A percentile compares a stretch with the other conserved stretches of the same genome.
These are phyloP conservation scores for Actinomucor elegans DNA, from an alignment of 371 early-diverging fungal species.

Conservation along the genomic window DNA sequence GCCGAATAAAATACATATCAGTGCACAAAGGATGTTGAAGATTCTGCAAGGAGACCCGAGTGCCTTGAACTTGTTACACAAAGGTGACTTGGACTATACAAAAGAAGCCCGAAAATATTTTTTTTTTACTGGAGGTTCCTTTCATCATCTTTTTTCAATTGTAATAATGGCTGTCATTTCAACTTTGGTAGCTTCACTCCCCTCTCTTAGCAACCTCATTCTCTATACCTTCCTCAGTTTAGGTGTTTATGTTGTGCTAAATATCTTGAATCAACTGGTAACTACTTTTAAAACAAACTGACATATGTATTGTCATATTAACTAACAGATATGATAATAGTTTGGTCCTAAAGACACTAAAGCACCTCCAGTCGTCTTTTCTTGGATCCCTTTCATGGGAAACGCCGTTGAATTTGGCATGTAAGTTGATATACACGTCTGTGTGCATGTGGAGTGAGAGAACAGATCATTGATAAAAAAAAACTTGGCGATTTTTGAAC, in stretches of 20 bases:
- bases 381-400: conserved; percentile 90
- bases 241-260: conserved; percentile 31
- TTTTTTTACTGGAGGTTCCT: neutral
- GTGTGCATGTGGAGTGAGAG: neutral
- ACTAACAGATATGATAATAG: conserved; percentile 18
- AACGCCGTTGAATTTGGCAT: conserved; percentile 87
- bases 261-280: conserved; percentile 51
- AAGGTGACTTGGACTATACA: conserved; percentile 9
- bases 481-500: neutral
- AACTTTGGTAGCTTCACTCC: conserved; percentile 17
- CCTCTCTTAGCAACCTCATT: conserved; percentile 17
- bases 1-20: too few species aligned
- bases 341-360: conserved; percentile 57
- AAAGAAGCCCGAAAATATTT: too few species aligned
- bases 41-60: conserved; percentile 18
- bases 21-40: too few species aligned
- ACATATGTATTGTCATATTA: too few species aligned
- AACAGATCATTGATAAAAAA: neutral
- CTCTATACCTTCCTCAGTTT: conserved; percentile 32
- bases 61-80: conserved; percentile 12
- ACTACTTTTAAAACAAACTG: too few species aligned
- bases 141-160: neutral
- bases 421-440: conserved; percentile 24
- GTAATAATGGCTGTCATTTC: conserved; percentile 27
- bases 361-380: conserved; percentile 83